These are phyloP conservation scores for Trametes pubescens DNA, from an alignment of 1,284 basidiomycete genomes.

Conservation along the genomic window DNA sequence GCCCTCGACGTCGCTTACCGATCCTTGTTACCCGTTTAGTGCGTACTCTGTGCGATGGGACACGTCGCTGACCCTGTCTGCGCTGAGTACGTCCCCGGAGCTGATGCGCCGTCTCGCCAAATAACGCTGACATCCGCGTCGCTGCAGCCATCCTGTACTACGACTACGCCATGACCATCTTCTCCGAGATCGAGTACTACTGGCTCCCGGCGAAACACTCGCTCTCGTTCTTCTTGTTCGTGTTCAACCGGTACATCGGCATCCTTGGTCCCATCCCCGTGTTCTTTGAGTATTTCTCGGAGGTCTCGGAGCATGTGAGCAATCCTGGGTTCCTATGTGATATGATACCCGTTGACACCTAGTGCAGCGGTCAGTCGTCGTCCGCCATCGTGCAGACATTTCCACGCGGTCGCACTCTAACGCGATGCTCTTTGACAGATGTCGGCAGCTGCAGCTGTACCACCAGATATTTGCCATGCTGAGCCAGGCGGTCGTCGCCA, in stretches of 20 bases:
- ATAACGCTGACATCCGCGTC: background rate
- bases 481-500: constrained; percentile 24
- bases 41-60: constrained; percentile 23
- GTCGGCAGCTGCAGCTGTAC: constrained; percentile 28
- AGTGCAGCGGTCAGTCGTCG: constrained; percentile 10
- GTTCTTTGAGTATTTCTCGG: constrained; percentile 29
- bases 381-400: background rate
- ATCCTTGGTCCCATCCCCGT: constrained; percentile 32
- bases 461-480: constrained; percentile 24
- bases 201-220: constrained; percentile 25
- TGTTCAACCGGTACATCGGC: constrained; percentile 28
- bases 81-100: constrained; percentile 19
- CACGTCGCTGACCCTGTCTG: constrained; percentile 25
- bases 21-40: constrained; percentile 8
- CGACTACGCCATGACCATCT: constrained; percentile 27
- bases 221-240: constrained; percentile 24
- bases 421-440: constrained; percentile 7
- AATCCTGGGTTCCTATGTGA: too few relatives aligned
- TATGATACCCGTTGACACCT: background rate
- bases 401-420: background rate
- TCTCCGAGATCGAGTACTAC: constrained; percentile 26
- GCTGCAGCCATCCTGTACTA: constrained; percentile 26
- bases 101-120: background rate
- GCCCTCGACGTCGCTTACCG: background rate
- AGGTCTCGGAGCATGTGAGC: constrained; percentile 24